Conservation (phyloP, 2,329 filamentous ascomycete genomes). For the Pseudopyrenochaeta lycopersici region DNA sequence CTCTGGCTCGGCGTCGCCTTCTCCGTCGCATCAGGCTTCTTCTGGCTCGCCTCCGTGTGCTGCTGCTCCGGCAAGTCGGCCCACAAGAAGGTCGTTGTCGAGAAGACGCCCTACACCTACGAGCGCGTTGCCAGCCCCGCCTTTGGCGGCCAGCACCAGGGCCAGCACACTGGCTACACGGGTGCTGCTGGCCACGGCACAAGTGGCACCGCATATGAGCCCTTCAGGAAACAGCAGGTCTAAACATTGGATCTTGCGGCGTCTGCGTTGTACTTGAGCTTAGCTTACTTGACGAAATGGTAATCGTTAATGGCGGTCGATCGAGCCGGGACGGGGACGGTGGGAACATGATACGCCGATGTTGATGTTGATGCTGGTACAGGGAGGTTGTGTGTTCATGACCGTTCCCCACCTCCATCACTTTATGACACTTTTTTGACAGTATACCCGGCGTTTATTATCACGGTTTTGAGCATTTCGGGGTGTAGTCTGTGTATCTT, state of each 20-base stretch:
- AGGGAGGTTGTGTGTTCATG: too few relatives aligned
- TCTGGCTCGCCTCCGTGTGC: slow-evolving; percentile 93
- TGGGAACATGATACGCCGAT: too few relatives aligned
- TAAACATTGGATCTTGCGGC: slow-evolving; percentile 11
- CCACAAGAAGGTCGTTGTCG: slow-evolving; percentile 57
- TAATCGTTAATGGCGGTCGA: neutral
- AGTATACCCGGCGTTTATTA: neutral
- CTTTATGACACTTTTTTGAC: too few relatives aligned
- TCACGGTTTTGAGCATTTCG: neutral
- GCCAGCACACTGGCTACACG: slow-evolving; percentile 27
- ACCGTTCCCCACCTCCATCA: too few relatives aligned
- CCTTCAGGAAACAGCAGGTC: slow-evolving; percentile 49
- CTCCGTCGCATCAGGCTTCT: slow-evolving; percentile 75
- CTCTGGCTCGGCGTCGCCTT: slow-evolving; percentile 85
- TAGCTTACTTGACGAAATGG: neutral
- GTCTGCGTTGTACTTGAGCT: neutral
- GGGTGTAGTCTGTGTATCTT: too few relatives aligned
- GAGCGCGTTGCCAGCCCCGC: slow-evolving; percentile 61
- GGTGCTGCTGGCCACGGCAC: slow-evolving; percentile 30
- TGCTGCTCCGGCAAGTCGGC: slow-evolving; percentile 79
- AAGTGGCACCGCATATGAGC: slow-evolving; percentile 52
- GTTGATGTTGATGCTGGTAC: neutral
- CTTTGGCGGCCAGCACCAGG: slow-evolving; percentile 42
- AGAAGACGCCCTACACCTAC: slow-evolving; percentile 70
- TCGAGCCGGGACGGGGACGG: too few relatives aligned